These are phyloP conservation scores for Arthrocladium fulminans DNA, from an alignment of 2,329 filamentous ascomycete species.

Conservation along the genomic window DNA sequence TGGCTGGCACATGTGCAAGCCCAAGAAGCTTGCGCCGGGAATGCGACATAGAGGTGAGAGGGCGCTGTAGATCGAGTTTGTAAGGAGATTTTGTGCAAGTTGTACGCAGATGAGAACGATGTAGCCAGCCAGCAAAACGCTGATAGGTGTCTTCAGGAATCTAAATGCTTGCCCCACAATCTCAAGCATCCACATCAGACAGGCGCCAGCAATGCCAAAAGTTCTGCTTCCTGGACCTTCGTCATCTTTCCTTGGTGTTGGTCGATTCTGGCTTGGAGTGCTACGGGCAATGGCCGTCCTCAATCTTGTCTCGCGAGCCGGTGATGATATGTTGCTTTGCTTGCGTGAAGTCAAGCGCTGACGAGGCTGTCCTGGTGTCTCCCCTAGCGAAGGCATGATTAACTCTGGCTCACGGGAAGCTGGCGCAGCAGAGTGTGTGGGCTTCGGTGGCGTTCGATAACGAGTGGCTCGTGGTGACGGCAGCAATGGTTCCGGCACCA, in stretches of 20 bases:
- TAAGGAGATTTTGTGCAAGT: conserved; percentile 54
- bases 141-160: conserved; percentile 56
- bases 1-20: conserved; percentile 53
- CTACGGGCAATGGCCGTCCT: neutral
- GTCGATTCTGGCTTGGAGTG: neutral
- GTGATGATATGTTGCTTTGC: conserved; percentile 1
- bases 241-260: neutral
- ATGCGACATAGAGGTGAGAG: conserved; percentile 62
- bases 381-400: conserved; percentile 19
- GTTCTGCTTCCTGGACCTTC: conserved; percentile 9
- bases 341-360: neutral
- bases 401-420: conserved; percentile 15
- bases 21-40: conserved; percentile 54
- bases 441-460: neutral
- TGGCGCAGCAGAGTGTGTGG: neutral
- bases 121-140: conserved; percentile 53
- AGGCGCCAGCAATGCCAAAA: conserved; percentile 6
- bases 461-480: neutral
- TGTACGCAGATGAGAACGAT: conserved; percentile 51
- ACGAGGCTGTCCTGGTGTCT: neutral
- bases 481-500: neutral
- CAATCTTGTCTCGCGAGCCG: neutral
- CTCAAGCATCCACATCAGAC: conserved; percentile 15
- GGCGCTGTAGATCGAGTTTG: conserved; percentile 51
- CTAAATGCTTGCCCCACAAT: conserved; percentile 42